Evolutionary conservation across 768 basidiomycete species (phyloP).

Genomic region (Crucibulum laeve): DNA sequence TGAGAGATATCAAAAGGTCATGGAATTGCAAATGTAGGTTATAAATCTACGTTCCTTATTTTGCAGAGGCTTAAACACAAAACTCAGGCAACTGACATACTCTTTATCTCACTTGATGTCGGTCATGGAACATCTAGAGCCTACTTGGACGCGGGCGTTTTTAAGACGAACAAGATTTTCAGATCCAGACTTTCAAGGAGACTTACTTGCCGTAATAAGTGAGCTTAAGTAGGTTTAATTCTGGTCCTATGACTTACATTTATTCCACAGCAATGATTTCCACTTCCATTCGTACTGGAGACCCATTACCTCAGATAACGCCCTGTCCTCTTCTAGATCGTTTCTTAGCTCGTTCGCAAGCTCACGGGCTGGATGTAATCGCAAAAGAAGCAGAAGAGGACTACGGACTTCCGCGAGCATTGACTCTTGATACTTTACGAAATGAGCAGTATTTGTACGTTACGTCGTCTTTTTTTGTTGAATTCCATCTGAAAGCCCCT

Average conservation of each 20-base stretch:
- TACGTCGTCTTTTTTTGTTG: neutral
- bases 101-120: constrained; percentile 72
- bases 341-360: constrained; percentile 35
- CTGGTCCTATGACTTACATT: neutral
- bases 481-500: neutral
- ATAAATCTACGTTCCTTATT: neutral
- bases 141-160: constrained; percentile 74
- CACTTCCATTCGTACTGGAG: constrained; percentile 66
- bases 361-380: constrained; percentile 63
- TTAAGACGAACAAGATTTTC: constrained; percentile 69
- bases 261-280: constrained; percentile 62
- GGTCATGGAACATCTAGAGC: constrained; percentile 66
- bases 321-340: constrained; percentile 63
- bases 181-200: constrained; percentile 80
- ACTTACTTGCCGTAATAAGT: constrained; percentile 63
- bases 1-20: constrained; percentile 65
- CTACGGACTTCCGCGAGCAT: constrained; percentile 63
- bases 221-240: neutral
- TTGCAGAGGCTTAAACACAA: neutral
- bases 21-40: constrained; percentile 64
- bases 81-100: constrained; percentile 57
- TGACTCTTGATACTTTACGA: constrained; percentile 70
- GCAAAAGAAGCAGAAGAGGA: constrained; percentile 70
- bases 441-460: constrained; percentile 78
- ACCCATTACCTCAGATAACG: constrained; percentile 80